Conservation (phyloP, 306 rosid species). For the Gastrolobium villosum region DNA sequence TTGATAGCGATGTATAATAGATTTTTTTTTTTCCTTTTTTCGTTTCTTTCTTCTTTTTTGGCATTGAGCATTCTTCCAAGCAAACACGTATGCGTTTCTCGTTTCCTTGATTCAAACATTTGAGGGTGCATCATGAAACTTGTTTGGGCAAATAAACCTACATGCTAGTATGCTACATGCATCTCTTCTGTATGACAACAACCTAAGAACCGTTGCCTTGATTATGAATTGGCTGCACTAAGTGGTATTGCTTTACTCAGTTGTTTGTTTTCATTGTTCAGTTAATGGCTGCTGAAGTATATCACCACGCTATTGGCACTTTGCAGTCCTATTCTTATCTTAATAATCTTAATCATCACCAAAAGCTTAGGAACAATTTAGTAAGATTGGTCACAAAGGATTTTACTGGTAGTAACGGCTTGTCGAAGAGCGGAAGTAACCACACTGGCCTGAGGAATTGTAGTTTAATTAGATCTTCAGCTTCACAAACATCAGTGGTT, state of each 20-base stretch:
- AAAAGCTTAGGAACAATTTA: constrained; percentile 51
- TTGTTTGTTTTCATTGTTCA: constrained; percentile 52
- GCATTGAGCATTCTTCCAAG: constrained; percentile 27
- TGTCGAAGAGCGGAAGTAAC: constrained; percentile 56
- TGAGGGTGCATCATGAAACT: constrained; percentile 22
- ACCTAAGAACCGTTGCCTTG: neutral
- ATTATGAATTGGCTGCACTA: constrained; percentile 25
- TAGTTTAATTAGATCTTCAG: constrained; percentile 64
- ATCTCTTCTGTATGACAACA: constrained; percentile 2
- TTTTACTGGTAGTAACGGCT: constrained; percentile 58
- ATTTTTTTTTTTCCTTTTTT: neutral
- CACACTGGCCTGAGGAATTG: constrained; percentile 45
- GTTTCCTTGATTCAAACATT: constrained; percentile 31
- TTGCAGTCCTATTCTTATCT: constrained; percentile 54
- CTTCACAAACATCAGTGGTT: constrained; percentile 73
- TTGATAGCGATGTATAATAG: neutral
- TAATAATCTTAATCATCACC: constrained; percentile 46
- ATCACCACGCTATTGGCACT: constrained; percentile 68
- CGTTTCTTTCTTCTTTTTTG: neutral
- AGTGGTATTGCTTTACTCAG: constrained; percentile 30
- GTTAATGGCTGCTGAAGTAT: constrained; percentile 88
- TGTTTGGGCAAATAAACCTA: neutral
- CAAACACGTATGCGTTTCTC: constrained; percentile 12
- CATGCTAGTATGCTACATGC: constrained; percentile 18
- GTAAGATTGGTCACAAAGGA: constrained; percentile 60